Conservation (phyloP, 257 asterid genomes). For the Perilla frutescens region DNA sequence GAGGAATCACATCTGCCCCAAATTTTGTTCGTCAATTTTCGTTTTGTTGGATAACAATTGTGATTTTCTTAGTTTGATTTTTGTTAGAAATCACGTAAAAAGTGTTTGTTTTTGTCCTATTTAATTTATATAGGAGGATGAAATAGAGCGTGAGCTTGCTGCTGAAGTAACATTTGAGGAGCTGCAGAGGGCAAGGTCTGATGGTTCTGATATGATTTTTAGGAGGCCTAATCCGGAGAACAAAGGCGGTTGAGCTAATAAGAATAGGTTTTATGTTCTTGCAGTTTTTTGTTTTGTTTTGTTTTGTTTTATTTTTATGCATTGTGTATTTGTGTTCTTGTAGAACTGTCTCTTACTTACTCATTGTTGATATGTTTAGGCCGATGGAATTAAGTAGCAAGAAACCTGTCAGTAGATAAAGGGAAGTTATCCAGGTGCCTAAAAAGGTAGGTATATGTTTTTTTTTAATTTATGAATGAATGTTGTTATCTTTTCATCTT, state of each 20-base stretch:
- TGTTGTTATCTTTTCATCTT: not conserved
- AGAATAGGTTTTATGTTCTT: slow-evolving; percentile 63
- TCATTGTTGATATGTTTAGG: slow-evolving; percentile 46
- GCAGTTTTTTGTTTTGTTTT: not conserved
- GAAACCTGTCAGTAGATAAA: slow-evolving; percentile 79
- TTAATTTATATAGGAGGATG: slow-evolving; percentile 50
- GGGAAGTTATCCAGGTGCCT: slow-evolving; percentile 85
- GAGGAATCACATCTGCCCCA: slow-evolving; percentile 31
- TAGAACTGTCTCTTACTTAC: not conserved
- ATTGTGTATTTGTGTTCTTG: not conserved
- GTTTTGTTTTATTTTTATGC: not conserved
- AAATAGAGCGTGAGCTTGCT: slow-evolving; percentile 72
- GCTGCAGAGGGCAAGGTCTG: slow-evolving; percentile 81
- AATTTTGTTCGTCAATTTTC: not conserved
- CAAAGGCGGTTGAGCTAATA: slow-evolving; percentile 73
- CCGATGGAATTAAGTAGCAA: slow-evolving; percentile 95
- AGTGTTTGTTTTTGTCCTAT: not conserved
- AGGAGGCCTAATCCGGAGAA: slow-evolving; percentile 54
- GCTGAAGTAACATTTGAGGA: slow-evolving; percentile 92
- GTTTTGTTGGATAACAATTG: not conserved
- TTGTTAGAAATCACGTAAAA: not conserved
- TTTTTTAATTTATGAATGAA: not conserved
- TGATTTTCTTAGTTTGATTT: not conserved
- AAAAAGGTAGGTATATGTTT: slow-evolving; percentile 54
- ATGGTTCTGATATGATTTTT: slow-evolving; percentile 75